Conservation (phyloP, 331 rosid genomes). For the Cydonia oblonga region DNA sequence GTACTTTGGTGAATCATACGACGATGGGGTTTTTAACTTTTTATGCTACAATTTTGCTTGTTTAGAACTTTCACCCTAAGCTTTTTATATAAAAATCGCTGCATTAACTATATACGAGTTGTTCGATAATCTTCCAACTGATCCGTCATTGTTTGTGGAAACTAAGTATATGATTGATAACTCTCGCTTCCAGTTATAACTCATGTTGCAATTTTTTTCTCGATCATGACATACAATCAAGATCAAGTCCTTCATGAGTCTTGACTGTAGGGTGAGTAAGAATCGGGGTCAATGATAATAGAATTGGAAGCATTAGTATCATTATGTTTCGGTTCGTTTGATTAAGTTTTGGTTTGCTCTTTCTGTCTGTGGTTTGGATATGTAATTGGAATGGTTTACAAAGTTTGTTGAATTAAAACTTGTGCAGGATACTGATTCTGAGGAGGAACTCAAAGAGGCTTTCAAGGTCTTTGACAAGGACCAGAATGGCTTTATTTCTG, state of each 20-base stretch:
- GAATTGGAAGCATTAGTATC: neutral
- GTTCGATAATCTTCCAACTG: neutral
- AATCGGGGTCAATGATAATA: neutral
- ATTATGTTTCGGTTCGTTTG: neutral
- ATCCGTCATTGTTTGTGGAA: neutral
- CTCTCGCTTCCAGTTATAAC: neutral
- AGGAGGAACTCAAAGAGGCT: slow-evolving; percentile 14
- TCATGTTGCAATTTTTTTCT: neutral
- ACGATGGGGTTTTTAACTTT: neutral
- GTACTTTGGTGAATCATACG: neutral
- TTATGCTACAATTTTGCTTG: neutral
- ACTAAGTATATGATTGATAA: neutral
- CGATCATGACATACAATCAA: neutral
- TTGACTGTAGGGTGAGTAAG: neutral
- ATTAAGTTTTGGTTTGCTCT: neutral
- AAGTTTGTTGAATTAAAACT: neutral
- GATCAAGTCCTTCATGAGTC: neutral
- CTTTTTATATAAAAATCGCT: neutral
- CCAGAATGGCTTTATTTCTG: slow-evolving; percentile 18
- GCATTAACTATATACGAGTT: neutral
- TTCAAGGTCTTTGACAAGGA: slow-evolving; percentile 20
- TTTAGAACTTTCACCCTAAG: neutral
- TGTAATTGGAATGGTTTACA: neutral
- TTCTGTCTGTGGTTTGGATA: neutral
- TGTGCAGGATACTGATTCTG: slow-evolving; percentile 13